These are phyloP conservation scores for Crucibulum laeve DNA, from an alignment of 768 basidiomycete species.

Conservation along the genomic window DNA sequence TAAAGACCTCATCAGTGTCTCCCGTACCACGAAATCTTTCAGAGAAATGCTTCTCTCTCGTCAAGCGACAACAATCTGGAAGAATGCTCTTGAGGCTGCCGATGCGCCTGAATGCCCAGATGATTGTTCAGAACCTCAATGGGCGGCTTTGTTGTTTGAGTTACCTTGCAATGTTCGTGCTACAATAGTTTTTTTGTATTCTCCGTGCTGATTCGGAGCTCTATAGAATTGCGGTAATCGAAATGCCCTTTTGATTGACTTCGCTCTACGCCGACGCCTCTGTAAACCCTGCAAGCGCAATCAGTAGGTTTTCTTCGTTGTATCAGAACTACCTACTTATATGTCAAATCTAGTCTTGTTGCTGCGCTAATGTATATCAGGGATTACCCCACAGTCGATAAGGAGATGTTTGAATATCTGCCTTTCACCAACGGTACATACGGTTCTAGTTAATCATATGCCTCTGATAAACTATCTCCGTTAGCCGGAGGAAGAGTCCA, in stretches of 20 bases:
- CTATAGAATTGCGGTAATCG: constrained; percentile 14
- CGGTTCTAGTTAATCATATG: not conserved
- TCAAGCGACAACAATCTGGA: constrained; percentile 19
- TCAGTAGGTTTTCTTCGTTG: constrained; percentile 14
- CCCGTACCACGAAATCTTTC: constrained; percentile 16
- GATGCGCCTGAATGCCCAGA: constrained; percentile 16
- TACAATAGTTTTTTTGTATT: not conserved
- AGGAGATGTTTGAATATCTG: constrained; percentile 19
- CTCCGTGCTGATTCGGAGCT: not conserved
- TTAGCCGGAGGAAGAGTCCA: constrained; percentile 26
- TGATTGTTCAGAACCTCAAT: constrained; percentile 19
- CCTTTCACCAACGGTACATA: constrained; percentile 25
- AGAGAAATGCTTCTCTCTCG: constrained; percentile 13
- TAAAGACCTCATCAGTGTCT: constrained; percentile 19
- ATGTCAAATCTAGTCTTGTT: constrained; percentile 17
- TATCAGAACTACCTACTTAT: not conserved
- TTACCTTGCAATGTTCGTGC: not conserved
- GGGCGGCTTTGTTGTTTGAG: constrained; percentile 22
- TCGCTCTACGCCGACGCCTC: constrained; percentile 17
- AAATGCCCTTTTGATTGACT: constrained; percentile 17
- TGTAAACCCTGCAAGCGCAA: constrained; percentile 21
- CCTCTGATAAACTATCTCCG: not conserved
- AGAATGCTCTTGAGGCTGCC: constrained; percentile 8
- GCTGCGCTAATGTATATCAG: constrained; percentile 16
- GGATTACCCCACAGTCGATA: constrained; percentile 21